Conservation (phyloP, 129 eudicot genomes). For the Ambrosia trifida region DNA sequence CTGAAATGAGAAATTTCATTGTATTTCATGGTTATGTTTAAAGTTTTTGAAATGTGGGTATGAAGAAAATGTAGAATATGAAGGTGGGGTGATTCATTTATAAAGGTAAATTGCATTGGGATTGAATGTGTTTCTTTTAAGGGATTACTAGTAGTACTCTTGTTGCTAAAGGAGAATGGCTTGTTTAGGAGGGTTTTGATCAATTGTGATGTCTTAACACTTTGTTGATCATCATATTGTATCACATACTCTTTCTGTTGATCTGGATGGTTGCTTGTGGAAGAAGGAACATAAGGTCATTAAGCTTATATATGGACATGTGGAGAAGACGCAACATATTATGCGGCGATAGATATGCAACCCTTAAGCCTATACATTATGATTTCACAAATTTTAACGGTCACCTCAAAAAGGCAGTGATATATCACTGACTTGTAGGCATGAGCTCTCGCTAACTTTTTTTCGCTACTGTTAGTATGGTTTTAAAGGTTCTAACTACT, state of each 20-base stretch:
- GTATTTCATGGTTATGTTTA: conserved; percentile 56
- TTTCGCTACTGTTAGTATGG: no score
- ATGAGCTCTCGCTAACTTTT: no score
- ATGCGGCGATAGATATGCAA: no score
- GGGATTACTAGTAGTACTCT: conserved; percentile 26
- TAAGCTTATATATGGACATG: background rate
- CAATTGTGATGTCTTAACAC: conserved; percentile 4
- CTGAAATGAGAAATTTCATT: conserved; percentile 58
- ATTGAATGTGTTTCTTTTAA: conserved; percentile 38
- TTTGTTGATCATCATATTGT: background rate
- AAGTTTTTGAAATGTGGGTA: conserved; percentile 7
- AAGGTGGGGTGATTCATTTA: conserved; percentile 27
- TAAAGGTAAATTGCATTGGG: conserved; percentile 12
- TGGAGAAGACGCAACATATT: background rate
- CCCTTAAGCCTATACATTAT: no score
- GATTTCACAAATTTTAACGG: no score
- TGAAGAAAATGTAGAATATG: conserved; percentile 18
- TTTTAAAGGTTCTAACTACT: no score
- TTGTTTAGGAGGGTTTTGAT: conserved; percentile 23
- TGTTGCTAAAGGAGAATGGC: conserved; percentile 24
- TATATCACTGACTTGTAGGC: no score
- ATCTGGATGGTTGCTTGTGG: background rate
- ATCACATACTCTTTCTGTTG: background rate
- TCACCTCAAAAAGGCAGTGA: no score
- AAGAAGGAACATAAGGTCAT: background rate